Percentiles rank a stretch among this genome's conserved stretches.
Evolutionary conservation across 352 stramenopile species (phyloP).

Genomic region (Thraustochytrium sp.): DNA sequence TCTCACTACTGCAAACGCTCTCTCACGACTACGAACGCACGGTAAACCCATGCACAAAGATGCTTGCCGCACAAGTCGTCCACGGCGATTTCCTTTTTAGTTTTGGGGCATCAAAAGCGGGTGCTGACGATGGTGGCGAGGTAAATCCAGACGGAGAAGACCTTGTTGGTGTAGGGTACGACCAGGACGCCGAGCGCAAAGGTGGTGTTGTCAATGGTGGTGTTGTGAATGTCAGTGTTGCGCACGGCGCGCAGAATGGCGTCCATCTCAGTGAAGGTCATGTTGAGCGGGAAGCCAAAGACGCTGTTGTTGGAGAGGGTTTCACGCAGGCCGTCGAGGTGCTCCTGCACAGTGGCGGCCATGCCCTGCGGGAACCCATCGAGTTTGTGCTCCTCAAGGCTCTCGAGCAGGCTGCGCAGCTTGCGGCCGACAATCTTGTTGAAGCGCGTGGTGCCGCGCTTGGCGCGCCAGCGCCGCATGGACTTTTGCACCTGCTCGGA

Average conservation of each 20-base stretch:
- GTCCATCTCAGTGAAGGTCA: slow-evolving; percentile 75
- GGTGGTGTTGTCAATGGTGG: slow-evolving; percentile 69
- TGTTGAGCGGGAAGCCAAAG: slow-evolving; percentile 71
- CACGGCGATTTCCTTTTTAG: too few species aligned
- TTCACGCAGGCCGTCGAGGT: slow-evolving; percentile 3
- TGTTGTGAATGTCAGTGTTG: slow-evolving; percentile 79
- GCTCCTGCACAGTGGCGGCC: background rate
- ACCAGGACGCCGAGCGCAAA: slow-evolving; percentile 80
- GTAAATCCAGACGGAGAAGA: slow-evolving; percentile 87
- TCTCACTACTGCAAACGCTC: too few species aligned
- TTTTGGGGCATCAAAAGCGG: background rate
- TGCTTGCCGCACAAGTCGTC: too few species aligned
- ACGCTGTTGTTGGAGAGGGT: slow-evolving; percentile 53
- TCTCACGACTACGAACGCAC: too few species aligned
- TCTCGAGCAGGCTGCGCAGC: slow-evolving; percentile 63
- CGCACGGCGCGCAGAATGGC: slow-evolving; percentile 71
- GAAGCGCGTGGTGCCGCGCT: slow-evolving; percentile 70
- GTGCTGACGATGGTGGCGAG: slow-evolving; percentile 61
- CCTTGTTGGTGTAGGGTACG: slow-evolving; percentile 69
- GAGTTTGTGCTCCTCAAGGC: slow-evolving; percentile 58
- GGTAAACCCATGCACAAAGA: too few species aligned
- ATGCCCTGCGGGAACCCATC: background rate
- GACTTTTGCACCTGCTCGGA: slow-evolving; percentile 69
- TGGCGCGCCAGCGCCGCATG: slow-evolving; percentile 77
- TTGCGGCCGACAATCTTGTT: slow-evolving; percentile 73